Evolutionary conservation across 257 asterid genomes (phyloP).

Genomic region (Anisodus tanguticus): DNA sequence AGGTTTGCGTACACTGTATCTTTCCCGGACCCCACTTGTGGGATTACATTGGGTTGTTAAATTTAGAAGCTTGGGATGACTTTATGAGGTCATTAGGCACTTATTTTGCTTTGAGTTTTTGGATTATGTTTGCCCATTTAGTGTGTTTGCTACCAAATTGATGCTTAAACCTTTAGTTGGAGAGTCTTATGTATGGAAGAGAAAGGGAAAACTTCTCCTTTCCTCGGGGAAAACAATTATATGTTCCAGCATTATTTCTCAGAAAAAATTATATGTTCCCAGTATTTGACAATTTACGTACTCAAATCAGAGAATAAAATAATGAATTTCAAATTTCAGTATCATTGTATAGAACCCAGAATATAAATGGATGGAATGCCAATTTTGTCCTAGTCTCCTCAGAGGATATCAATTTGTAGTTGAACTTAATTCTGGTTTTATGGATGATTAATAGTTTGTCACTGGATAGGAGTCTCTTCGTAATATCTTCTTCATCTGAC

Average conservation of each 20-base stretch:
- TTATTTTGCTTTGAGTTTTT: not conserved
- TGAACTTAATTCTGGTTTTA: not conserved
- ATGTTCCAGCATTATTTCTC: too few species aligned
- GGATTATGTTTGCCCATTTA: not conserved
- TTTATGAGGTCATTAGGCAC: not conserved
- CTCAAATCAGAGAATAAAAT: not conserved
- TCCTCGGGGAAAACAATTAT: not conserved
- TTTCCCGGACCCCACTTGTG: too few species aligned
- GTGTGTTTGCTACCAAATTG: not conserved
- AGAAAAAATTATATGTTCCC: too few species aligned
- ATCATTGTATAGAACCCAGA: not conserved
- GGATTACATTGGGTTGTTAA: too few species aligned
- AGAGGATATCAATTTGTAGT: not conserved
- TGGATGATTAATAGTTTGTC: not conserved
- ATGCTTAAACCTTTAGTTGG: not conserved
- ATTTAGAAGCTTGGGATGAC: not conserved
- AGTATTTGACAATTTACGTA: not conserved
- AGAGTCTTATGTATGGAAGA: not conserved
- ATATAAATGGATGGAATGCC: not conserved
- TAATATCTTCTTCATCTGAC: conserved; percentile 3
- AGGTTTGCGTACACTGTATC: too few species aligned
- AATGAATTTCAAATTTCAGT: not conserved
- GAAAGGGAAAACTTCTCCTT: not conserved
- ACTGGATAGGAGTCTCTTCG: not conserved
- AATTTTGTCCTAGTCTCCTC: not conserved